Conservation (phyloP, 1,284 basidiomycete species). For the Puccinia polysora region DNA sequence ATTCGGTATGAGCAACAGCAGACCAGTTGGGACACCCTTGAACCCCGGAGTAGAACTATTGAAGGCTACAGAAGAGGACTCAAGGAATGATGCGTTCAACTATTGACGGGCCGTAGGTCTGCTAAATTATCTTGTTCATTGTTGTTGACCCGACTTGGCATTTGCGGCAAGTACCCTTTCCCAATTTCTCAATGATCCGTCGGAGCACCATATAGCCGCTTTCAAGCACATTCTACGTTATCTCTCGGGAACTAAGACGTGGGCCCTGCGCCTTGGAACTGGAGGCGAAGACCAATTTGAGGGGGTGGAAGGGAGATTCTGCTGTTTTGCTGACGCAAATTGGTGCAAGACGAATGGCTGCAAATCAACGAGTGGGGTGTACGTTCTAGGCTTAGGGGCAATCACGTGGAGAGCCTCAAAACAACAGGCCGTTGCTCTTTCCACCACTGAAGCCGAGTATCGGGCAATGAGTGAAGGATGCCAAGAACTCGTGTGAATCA, state of each 20-base stretch:
- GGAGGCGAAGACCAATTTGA: not conserved
- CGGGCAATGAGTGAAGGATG: not conserved
- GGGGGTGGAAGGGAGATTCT: not conserved
- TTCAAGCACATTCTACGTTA: not conserved
- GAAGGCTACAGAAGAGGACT: too few species aligned
- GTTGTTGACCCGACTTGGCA: not conserved
- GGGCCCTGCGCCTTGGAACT: not conserved
- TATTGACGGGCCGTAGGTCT: not conserved
- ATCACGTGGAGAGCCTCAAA: not conserved
- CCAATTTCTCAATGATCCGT: not conserved
- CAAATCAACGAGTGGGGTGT: not conserved
- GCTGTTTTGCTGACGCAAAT: conserved; percentile 1
- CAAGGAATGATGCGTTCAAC: too few species aligned
- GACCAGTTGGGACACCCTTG: too few species aligned
- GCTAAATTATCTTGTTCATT: not conserved
- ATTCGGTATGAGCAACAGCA: too few species aligned
- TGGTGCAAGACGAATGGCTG: conserved; percentile 19
- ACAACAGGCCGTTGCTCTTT: not conserved
- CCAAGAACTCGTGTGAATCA: not conserved
- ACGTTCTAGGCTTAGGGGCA: not conserved
- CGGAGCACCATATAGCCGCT: not conserved
- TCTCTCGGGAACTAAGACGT: not conserved
- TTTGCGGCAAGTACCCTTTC: not conserved
- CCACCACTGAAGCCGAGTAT: not conserved
- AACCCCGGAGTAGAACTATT: too few species aligned